Percentiles rank a stretch among this genome's conserved stretches.
These are phyloP conservation scores for Lipomyces oligophaga DNA, from an alignment of 805 yeast species.

Conservation along the genomic window DNA sequence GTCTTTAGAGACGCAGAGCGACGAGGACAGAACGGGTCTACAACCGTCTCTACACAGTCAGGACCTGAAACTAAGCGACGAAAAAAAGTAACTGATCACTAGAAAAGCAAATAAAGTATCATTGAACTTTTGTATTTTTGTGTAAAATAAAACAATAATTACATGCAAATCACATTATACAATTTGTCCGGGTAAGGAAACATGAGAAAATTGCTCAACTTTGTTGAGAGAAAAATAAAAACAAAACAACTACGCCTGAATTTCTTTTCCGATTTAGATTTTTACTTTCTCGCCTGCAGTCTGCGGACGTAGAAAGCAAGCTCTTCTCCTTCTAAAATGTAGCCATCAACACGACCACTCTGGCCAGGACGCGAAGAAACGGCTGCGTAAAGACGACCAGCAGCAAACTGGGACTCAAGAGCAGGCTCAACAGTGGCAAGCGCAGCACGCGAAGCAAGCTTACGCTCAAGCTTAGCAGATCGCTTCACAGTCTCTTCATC, in stretches of 20 bases:
- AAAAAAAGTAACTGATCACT: conserved; percentile 16
- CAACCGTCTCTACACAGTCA: conserved; percentile 3
- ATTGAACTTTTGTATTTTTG: conserved; percentile 15
- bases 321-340: conserved; percentile 99
- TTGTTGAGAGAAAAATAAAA: neutral
- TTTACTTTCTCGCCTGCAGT: conserved; percentile 97
- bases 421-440: conserved; percentile 81
- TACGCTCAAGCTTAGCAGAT: conserved; percentile 81
- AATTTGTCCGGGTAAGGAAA: conserved; percentile 8
- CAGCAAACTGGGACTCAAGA: conserved; percentile 93
- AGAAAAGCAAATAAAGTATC: neutral
- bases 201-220: conserved; percentile 13
- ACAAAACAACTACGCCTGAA: neutral
- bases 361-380: conserved; percentile 99
- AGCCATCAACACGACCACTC: conserved; percentile 99
- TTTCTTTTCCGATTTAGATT: too few species aligned
- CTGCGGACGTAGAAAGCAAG: conserved; percentile 99
- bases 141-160: conserved; percentile 19
- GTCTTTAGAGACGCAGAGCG: conserved; percentile 54
- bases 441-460: conserved; percentile 88
- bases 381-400: conserved; percentile 98
- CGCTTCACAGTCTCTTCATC: conserved; percentile 52
- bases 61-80: conserved; percentile 18
- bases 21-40: conserved; percentile 11
- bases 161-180: conserved; percentile 24